phyloP scores from a whole-genome alignment of 2,329 filamentous ascomycete genomes.

The Chaetothyriales sp. region DNA sequence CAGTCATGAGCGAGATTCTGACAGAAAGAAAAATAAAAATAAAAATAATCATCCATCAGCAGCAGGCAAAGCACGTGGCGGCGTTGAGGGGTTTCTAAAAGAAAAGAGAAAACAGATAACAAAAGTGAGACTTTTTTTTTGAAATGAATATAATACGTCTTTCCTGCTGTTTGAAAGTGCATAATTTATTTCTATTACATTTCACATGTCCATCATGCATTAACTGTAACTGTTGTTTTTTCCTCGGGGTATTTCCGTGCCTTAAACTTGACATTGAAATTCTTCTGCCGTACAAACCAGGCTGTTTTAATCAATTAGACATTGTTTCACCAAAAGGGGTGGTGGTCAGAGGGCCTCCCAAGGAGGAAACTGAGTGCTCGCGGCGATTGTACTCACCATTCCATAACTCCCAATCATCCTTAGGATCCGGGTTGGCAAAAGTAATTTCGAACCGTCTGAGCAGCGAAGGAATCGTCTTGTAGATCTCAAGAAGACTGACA shows the following conservation, averaged over 20 bases:
- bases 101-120: no score
- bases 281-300: slow-evolving; percentile 35
- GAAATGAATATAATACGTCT: no score
- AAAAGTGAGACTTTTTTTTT: no score
- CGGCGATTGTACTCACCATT: not conserved
- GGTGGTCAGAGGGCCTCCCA: not conserved
- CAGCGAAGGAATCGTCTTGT: slow-evolving; percentile 19
- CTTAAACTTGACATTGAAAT: slow-evolving; percentile 20
- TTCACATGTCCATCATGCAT: no score
- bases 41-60: no score
- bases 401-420: not conserved
- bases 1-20: no score
- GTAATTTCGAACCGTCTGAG: slow-evolving; percentile 13
- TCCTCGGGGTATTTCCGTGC: slow-evolving; percentile 1
- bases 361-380: no score
- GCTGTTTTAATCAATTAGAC: slow-evolving; percentile 32
- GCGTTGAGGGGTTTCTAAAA: no score
- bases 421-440: not conserved
- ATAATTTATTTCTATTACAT: not conserved
- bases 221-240: no score
- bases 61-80: no score
- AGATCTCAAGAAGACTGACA: slow-evolving; percentile 19
- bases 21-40: no score
- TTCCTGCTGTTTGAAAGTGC: no score
- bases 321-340: slow-evolving; percentile 7